Percentiles rank a stretch among this genome's conserved stretches.
These are phyloP conservation scores for Gossypium australe DNA, from an alignment of 345 rosid genomes.

Conservation along the genomic window DNA sequence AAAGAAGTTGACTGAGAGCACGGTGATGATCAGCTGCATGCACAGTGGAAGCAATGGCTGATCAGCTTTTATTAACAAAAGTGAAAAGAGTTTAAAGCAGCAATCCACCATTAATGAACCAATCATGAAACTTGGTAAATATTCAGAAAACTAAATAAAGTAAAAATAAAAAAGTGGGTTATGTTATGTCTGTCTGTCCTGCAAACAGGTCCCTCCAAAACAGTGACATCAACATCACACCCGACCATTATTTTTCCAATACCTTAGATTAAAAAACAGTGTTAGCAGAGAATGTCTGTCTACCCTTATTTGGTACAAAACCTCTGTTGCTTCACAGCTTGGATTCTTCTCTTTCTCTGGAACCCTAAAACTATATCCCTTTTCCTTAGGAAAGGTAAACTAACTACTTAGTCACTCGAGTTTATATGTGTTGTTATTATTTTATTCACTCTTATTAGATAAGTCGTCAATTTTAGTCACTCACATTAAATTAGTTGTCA, in stretches of 20 bases:
- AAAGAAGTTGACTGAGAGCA: background rate
- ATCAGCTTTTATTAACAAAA: slow-evolving; percentile 30
- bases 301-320: background rate
- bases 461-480: accelerated
- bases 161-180: background rate
- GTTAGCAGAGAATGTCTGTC: slow-evolving; percentile 12
- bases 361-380: background rate
- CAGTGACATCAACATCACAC: background rate
- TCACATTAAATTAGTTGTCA: no score
- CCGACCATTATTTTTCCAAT: background rate
- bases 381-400: background rate
- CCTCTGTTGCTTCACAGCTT: background rate
- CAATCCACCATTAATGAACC: slow-evolving; percentile 35
- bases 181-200: background rate
- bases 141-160: slow-evolving; percentile 1
- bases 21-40: background rate
- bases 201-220: background rate
- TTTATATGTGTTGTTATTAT: no score
- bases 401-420: no score
- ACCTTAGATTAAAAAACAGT: background rate
- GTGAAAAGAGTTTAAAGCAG: slow-evolving; percentile 15
- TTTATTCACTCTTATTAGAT: no score
- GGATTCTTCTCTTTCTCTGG: background rate
- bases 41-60: background rate
- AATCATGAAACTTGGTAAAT: slow-evolving; percentile 25